Base-by-base conservation (phyloP, 1,139 yeast genomes). In the Magnusiomyces fungicola region DNA sequence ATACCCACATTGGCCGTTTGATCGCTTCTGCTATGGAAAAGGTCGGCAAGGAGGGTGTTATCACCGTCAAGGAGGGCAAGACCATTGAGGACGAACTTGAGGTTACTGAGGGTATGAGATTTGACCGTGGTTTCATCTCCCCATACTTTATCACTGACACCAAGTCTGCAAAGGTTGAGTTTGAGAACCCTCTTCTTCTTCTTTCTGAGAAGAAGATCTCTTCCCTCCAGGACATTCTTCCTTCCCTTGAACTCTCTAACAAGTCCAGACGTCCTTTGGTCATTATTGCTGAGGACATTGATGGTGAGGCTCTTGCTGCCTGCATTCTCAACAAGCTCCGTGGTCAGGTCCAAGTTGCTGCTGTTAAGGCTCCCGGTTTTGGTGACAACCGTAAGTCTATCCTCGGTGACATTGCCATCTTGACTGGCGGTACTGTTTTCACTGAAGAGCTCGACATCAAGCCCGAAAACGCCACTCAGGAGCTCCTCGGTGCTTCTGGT, bases 321-420 rank as follows among this genome's bases (percentile, higher is more conserved):
- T 94, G 98, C 78, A 90, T 92, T 65, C 80, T 92, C 71, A 92
- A 92, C 81, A 92, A 92, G 76, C 83, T 94, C 69, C 85, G 98
- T 76, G 98, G 98, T 63, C 98, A 92, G 77, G 96, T 92, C 58
- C 96, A 89, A 73, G 98, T 94, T 56, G 88, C 95, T 69, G 96
- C 96, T 63, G 97, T 92, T 63, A 92, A 94, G 79, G 97, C 98
- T 45, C 98, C 98, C 67, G 98, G 98, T 52, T 92, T 92, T 62
- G 98, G 98, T 72, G 98, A 92, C 76, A 92, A 92, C 85, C 86
- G 97, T 76, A 94, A 92, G 81, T 89, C 89, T 79, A 89, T 88
- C 57, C 77, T 92, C 59, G 98, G 98, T 63, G 98, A 92, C 71
- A 85, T 92, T 72, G 97, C 97, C 67, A 85, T 90, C 66, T 79